Percentiles rank a stretch among this genome's conserved stretches.
Evolutionary conservation across 768 basidiomycete species (phyloP).

Genomic region (Lactarius vividus): DNA sequence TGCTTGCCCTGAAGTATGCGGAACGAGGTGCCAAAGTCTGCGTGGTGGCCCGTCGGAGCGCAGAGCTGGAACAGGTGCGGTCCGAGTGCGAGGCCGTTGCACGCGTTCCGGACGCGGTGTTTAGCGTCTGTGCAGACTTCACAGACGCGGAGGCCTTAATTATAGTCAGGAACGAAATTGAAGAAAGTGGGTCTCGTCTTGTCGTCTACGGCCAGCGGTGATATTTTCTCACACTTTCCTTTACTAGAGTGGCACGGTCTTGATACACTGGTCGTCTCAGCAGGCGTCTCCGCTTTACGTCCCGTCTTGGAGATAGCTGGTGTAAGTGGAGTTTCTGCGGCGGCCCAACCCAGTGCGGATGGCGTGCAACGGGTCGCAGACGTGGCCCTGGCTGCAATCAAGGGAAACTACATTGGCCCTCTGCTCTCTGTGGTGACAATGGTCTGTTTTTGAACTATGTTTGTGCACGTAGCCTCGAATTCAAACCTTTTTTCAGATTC

Average conservation of each 20-base stretch:
- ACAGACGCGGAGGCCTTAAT: slow-evolving; percentile 66
- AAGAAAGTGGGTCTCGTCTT: slow-evolving; percentile 48
- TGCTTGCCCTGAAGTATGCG: slow-evolving; percentile 69
- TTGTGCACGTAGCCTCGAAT: not conserved
- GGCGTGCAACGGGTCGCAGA: slow-evolving; percentile 60
- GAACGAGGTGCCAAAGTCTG: slow-evolving; percentile 72
- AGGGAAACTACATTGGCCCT: slow-evolving; percentile 69
- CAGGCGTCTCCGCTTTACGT: slow-evolving; percentile 80
- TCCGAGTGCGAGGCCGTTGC: slow-evolving; percentile 49
- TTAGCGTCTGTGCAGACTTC: slow-evolving; percentile 63
- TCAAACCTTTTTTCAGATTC: slow-evolving; percentile 51
- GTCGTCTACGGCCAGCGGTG: not conserved
- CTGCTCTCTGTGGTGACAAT: slow-evolving; percentile 68
- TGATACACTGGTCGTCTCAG: slow-evolving; percentile 78
- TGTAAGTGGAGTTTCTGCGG: slow-evolving; percentile 38
- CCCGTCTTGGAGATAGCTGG: slow-evolving; percentile 74
- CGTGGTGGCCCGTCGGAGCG: slow-evolving; percentile 64
- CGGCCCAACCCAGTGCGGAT: slow-evolving; percentile 43
- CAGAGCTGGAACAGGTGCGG: slow-evolving; percentile 54
- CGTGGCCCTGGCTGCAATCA: slow-evolving; percentile 53
- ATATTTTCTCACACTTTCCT: slow-evolving; percentile 2
- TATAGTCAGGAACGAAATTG: slow-evolving; percentile 49
- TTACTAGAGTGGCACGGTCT: slow-evolving; percentile 71
- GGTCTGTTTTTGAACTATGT: slow-evolving; percentile 41
- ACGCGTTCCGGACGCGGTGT: slow-evolving; percentile 32